phyloP scores from a whole-genome alignment of 768 basidiomycete species.

The Trametes gibbosa region DNA sequence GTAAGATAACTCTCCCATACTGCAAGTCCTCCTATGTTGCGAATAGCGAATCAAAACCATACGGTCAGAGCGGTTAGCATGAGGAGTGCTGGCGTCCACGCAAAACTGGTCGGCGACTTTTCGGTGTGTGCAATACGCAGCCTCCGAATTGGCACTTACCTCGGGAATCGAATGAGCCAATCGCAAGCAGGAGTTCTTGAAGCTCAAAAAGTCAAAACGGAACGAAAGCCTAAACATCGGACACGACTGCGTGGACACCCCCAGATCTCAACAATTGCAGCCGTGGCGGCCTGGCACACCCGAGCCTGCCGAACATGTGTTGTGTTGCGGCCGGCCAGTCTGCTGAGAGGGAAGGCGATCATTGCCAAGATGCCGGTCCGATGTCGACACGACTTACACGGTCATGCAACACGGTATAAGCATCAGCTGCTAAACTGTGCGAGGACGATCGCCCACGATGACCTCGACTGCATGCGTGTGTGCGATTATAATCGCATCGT shows the following conservation, averaged over 20 bases:
- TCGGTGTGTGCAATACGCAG: neutral
- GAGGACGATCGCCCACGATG: neutral
- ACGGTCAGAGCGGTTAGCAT: too few relatives aligned
- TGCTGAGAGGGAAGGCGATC: neutral
- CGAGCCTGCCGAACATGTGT: neutral
- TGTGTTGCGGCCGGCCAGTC: neutral
- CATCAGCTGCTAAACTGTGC: neutral
- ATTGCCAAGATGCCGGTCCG: constrained; percentile 2
- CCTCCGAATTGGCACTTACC: neutral
- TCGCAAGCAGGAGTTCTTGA: neutral
- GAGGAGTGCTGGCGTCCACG: too few relatives aligned
- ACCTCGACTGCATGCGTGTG: neutral
- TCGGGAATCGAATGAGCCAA: neutral
- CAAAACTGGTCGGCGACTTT: neutral
- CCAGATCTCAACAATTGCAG: neutral
- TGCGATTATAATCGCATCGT: neutral
- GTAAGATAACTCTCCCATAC: too few relatives aligned
- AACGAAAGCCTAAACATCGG: constrained; percentile 2
- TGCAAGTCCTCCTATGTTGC: too few relatives aligned
- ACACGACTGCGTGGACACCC: neutral
- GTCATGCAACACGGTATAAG: neutral
- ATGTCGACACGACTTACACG: neutral
- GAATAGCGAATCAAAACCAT: too few relatives aligned
- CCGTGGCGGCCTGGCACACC: neutral
- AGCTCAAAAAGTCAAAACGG: constrained; percentile 1